Percentiles rank a stretch among this genome's conserved stretches.
Conservation (phyloP, 495 filamentous ascomycete species). For the Hypoxylon perforatum region DNA sequence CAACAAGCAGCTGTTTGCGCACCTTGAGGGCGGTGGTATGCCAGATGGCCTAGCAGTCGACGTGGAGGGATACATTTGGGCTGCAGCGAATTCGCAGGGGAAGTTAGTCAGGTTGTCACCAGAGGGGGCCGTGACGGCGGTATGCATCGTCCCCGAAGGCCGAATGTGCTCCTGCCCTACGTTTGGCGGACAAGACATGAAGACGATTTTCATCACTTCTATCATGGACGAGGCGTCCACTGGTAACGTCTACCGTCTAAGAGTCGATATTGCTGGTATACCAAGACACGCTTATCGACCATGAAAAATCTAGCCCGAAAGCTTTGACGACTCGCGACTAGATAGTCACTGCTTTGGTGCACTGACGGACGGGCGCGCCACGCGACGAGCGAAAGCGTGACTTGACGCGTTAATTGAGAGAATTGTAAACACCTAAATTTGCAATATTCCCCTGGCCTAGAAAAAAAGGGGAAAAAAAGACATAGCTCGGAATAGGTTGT, state of each 20-base stretch:
- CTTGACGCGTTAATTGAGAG: too few species aligned
- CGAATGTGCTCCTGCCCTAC: constrained; percentile 44
- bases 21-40: constrained; percentile 36
- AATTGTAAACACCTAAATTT: too few species aligned
- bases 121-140: constrained; percentile 32
- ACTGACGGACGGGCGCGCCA: too few species aligned
- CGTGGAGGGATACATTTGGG: constrained; percentile 44
- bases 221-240: constrained; percentile 11
- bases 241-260: constrained; percentile 20
- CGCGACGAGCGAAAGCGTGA: too few species aligned
- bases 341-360: too few species aligned
- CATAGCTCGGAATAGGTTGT: too few species aligned
- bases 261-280: constrained; percentile 12
- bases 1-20: constrained; percentile 36
- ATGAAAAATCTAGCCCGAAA: background rate
- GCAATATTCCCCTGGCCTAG: too few species aligned
- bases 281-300: background rate
- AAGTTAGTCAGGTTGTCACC: constrained; percentile 41
- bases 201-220: constrained; percentile 19
- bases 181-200: constrained; percentile 41
- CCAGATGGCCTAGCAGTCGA: constrained; percentile 46
- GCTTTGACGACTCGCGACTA: background rate
- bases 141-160: constrained; percentile 37
- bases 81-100: constrained; percentile 40
- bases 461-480: too few species aligned